Conservation (phyloP, 805 yeast species). For the Schizosaccharomyces octosporus region DNA sequence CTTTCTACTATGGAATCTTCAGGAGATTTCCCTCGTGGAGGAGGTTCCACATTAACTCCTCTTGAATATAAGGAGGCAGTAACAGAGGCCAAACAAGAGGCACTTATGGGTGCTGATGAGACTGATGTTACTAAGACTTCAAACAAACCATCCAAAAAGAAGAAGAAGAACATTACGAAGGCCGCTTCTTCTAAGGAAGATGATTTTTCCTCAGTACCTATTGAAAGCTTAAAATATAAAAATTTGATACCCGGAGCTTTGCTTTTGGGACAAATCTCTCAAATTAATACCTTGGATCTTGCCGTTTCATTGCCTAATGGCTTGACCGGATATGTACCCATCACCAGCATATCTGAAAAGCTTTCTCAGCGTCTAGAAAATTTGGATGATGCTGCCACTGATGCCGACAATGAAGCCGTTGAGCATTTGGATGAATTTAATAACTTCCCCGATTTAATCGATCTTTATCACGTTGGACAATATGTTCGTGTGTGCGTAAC, state of each 20-base stretch:
- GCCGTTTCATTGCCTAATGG: slow-evolving; percentile 57
- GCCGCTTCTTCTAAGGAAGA: slow-evolving; percentile 7
- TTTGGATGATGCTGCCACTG: slow-evolving; percentile 21
- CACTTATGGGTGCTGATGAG: slow-evolving; percentile 4
- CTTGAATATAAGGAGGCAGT: slow-evolving; percentile 80
- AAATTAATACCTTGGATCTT: slow-evolving; percentile 37
- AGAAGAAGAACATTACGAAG: slow-evolving; percentile 15
- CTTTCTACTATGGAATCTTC: neutral
- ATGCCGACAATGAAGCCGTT: slow-evolving; percentile 14
- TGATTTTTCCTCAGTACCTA: neutral
- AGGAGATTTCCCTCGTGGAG: slow-evolving; percentile 72
- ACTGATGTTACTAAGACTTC: slow-evolving; percentile 16
- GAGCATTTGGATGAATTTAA: slow-evolving; percentile 15
- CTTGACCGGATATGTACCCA: slow-evolving; percentile 52
- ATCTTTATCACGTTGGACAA: slow-evolving; percentile 45
- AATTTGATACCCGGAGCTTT: slow-evolving; percentile 43
- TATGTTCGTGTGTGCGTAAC: slow-evolving; percentile 69
- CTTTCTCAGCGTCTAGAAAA: slow-evolving; percentile 32
- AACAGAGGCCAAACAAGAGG: slow-evolving; percentile 68
- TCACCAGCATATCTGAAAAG: slow-evolving; percentile 44
- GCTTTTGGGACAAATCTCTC: slow-evolving; percentile 52
- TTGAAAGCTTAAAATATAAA: slow-evolving; percentile 26
- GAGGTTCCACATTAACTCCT: slow-evolving; percentile 50
- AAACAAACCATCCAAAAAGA: slow-evolving; percentile 8
- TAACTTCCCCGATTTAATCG: slow-evolving; percentile 26